Evolutionary conservation across 257 asterid species (phyloP), one percentile per base, ranked within the genome.

Genomic region (Cruciata laevipes): DNA sequence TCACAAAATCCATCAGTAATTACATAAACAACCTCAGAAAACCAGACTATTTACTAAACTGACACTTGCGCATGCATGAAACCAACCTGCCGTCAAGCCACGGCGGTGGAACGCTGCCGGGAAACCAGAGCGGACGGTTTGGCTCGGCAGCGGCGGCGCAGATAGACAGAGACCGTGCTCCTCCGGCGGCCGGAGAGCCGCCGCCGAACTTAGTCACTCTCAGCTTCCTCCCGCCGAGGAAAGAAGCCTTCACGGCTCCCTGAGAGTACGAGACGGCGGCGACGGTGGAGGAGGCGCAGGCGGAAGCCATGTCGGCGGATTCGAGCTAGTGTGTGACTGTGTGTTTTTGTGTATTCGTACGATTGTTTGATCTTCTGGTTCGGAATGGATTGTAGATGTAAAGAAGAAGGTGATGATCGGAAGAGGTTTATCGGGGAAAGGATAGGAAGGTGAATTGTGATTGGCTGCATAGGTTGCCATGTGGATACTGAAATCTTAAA

Each of bases 71-170:
- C 55, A 47, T 47, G 55, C 55, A 16, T 42, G 18, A 40, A 40
- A 42, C 25, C 20, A 31, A 91, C 97, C 95, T 91, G 84, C 99
- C 99, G 60, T 94, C 97, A 20, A 94, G 97, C 99, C 99, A 90
- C 30, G 89, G 82, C 33, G 99, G 99, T 67, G 99, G 96, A 75
- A 87, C 81, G 84, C 95, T 94, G 27, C 99, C 99, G 0, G 99
- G 99, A 86, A 94, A 94, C 99, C 99, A 94, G 37, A 94, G 61
- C n/a, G 99, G 99, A 55, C 97, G 82, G 25, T 90, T 74, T 0
- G 96, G 97, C 8, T 94, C 99, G 12, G 97, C 87, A 13, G 88
- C 96, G 13, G 88, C 96, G 17, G 78, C 82, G 23, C 90, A 77
- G 18, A 84, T 80, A 1, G 91, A 70, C 3, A 75, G 76, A 0